Percentiles rank a stretch among this genome's conserved stretches.
phyloP scores from a whole-genome alignment of 495 filamentous ascomycete genomes.

The Tuber umbilicatum region DNA sequence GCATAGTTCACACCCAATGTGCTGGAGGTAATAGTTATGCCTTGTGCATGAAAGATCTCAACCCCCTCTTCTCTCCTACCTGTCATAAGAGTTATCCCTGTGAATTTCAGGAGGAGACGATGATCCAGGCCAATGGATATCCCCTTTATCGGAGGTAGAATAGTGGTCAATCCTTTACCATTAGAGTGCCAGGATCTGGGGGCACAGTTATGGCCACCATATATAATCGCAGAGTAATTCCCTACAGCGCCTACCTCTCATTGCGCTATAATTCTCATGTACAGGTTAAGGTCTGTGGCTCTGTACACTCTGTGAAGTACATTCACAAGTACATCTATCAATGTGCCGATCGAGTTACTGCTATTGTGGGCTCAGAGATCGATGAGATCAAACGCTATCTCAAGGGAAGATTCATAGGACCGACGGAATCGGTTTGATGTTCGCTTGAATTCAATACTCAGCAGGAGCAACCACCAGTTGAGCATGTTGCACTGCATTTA shows the following conservation, averaged over 20 bases:
- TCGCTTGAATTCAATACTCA: too few species aligned
- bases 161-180: not conserved
- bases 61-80: not conserved
- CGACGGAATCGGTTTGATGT: too few species aligned
- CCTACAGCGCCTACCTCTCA: too few species aligned
- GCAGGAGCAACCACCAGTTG: too few species aligned
- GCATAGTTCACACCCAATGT: not conserved
- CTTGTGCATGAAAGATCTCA: not conserved
- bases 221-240: not conserved
- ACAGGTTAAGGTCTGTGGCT: too few species aligned
- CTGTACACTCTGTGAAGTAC: too few species aligned
- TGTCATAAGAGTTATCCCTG: not conserved
- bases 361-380: too few species aligned
- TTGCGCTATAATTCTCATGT: too few species aligned
- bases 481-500: too few species aligned
- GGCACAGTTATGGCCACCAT: not conserved
- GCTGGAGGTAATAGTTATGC: not conserved
- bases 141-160: not conserved
- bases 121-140: not conserved
- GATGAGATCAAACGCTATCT: not conserved
- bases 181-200: not conserved
- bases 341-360: too few species aligned
- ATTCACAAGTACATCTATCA: too few species aligned
- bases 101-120: not conserved
- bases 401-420: not conserved